Base-by-base conservation (phyloP, 2,329 filamentous ascomycete genomes). In the Stachybotrys chlorohalonatus region DNA sequence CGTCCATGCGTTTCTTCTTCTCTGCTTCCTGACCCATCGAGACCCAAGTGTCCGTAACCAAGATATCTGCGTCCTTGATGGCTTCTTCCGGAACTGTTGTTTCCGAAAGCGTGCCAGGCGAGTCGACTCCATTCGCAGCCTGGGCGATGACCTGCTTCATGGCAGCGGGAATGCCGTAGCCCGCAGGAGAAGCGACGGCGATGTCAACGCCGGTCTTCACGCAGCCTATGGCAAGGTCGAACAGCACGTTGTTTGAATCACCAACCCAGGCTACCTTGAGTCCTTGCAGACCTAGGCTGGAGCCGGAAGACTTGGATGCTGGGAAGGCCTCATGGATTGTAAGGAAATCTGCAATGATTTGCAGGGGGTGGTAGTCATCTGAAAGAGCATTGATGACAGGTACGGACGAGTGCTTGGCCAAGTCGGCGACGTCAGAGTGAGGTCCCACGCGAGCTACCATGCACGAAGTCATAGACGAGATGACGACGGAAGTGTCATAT, bases 1-100 rank as follows among this genome's bases (percentile, higher is more conserved):
- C 90, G 66, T 86, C 82, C 57, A 96, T 69, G 52, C 90, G 80
- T 76, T 87, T 87, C 61, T 85, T 78, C 46, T 84, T 79, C 72
- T 99, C 94, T 55, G 83, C 83, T 71, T 99, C 94, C 72, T 97
- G 93, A 50, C 94, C 94, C 94, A 99, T 99, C 1, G 90, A 95
- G 36, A 99, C 83, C 94, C 94, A 99, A 1, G 94, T 99, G 66
- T 99, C 94, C 1, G 94, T 99, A 24, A 97, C 91, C 55, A 99
- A 77, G 53, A 97, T 81, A 68, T 99, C 87, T 3, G 94, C 93
- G 59, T 86, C 76, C 74, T 89, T 89, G 66, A 96, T 84, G 6
- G 81, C 94, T 65, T 95, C 89, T 68, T 94, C 89, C 0, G 93
- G 94, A 1, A 87, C 75, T 24, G 79, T 87, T 0, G 90, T 95